Evolutionary conservation across 1,284 basidiomycete genomes (phyloP), one percentile per base, ranked within the genome.

Genomic region (Puccinia coronata): DNA sequence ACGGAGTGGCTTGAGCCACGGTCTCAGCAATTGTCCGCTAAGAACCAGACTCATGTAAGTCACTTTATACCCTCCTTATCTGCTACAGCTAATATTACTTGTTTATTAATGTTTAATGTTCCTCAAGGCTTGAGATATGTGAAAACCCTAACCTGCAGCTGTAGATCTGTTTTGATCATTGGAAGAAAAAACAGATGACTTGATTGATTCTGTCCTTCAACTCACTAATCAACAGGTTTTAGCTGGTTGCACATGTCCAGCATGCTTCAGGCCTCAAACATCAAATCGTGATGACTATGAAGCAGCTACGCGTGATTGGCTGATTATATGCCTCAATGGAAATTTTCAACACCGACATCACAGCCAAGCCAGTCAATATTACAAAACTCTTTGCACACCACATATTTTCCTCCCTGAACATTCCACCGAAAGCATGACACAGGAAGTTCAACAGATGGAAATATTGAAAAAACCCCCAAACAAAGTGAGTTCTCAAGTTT

Each of bases 261-360:
- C 61, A 23, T 65, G 28, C 39, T 65, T 65, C 39, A 34, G 61
- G 39, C 61, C 61, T n/a, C 61, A 65, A 20, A 31, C 39, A 23
- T 28, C 31, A 14, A 65, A 2, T 18, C 18, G 25, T 20, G 18
- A 3, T 8, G 39, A 31, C 16, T 39, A 39, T 25, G 34, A n/a
- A 65, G 31, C 25, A 36, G 39, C 28, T 6, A 65, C 61, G 3
- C 59, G 25, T 11, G 11, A 63, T 28, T 34, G 20, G 23, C 25
- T 65, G 31, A 34, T 65, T 2, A 28, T 65, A 20, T 65, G 61
- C 25, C 61, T 65, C 16, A 18, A 65, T 39, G 61, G 31, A 3
- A 65, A 65, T 43, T 39, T 65, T 8, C 61, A 65, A 28, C 61
- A 65, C 8, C n/a, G 61, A 18, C 61, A 65, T 34, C 61, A 65